Evolutionary conservation across 1,139 yeast genomes (phyloP).

Genomic region (Pichia sp.): DNA sequence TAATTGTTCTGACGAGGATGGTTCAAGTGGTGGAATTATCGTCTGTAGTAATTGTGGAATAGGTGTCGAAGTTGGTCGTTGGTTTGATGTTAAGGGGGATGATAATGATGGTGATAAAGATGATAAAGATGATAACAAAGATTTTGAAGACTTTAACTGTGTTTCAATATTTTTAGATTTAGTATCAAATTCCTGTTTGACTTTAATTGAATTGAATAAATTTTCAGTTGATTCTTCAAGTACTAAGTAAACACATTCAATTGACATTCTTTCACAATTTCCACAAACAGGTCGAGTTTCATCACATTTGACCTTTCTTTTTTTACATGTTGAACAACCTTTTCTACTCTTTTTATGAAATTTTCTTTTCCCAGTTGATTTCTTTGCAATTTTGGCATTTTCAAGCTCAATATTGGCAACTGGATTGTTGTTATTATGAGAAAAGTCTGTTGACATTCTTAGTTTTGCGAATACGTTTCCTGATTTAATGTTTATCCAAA

Average conservation of each 20-base stretch:
- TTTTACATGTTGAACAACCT: slow-evolving; percentile 87
- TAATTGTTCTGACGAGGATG: background rate
- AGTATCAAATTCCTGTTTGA: background rate
- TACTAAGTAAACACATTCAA: slow-evolving; percentile 57
- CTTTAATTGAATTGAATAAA: background rate
- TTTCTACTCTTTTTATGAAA: slow-evolving; percentile 81
- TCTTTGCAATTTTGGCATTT: slow-evolving; percentile 25
- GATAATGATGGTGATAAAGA: background rate
- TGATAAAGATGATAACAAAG: background rate
- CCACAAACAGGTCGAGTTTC: slow-evolving; percentile 74
- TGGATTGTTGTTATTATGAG: background rate
- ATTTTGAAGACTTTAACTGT: background rate
- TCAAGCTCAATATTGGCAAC: background rate
- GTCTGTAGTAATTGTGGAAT: background rate
- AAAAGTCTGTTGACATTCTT: slow-evolving; percentile 3
- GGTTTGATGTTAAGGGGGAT: background rate
- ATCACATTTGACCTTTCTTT: slow-evolving; percentile 87
- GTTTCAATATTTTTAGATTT: background rate
- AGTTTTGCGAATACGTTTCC: background rate
- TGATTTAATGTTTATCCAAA: background rate
- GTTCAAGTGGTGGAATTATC: background rate
- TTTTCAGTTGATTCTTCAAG: background rate
- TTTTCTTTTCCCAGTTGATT: slow-evolving; percentile 51
- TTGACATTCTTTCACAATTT: slow-evolving; percentile 70
- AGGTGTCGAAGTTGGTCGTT: background rate